phyloP scores from a whole-genome alignment of 805 yeast species.

The Zygotorulaspora florentina region DNA sequence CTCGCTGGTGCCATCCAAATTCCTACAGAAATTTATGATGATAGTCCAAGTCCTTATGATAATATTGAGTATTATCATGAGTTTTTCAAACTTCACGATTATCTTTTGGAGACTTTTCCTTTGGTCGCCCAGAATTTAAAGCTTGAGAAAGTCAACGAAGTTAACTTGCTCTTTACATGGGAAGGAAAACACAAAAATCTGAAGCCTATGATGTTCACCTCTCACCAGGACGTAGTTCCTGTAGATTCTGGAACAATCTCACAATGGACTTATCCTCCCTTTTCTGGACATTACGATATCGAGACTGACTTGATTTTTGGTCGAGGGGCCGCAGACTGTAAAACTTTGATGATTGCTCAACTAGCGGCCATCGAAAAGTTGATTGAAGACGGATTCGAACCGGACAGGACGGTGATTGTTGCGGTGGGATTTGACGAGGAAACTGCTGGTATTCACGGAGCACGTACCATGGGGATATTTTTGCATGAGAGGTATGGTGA shows the following conservation, averaged over 20 bases:
- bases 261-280: constrained; percentile 69
- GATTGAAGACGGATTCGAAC: constrained; percentile 46
- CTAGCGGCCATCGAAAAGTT: constrained; percentile 62
- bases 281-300: constrained; percentile 63
- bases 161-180: constrained; percentile 64
- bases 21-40: constrained; percentile 63
- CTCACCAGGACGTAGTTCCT: constrained; percentile 86
- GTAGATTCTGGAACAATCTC: constrained; percentile 54
- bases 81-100: constrained; percentile 48
- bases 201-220: constrained; percentile 67
- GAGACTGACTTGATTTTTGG: constrained; percentile 54
- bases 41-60: constrained; percentile 34
- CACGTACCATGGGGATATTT: constrained; percentile 42
- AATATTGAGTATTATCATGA: constrained; percentile 43
- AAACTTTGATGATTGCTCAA: constrained; percentile 60
- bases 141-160: constrained; percentile 53
- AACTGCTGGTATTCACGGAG: constrained; percentile 60
- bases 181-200: constrained; percentile 48
- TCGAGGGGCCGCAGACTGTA: constrained; percentile 74
- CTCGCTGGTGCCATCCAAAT: constrained; percentile 58
- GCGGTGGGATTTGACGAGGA: constrained; percentile 84
- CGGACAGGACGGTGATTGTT: constrained; percentile 57
- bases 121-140: constrained; percentile 43
- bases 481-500: constrained; percentile 54
- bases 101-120: constrained; percentile 55